Conservation (phyloP, 352 stramenopile species). For the Globisporangium echinulatum region DNA sequence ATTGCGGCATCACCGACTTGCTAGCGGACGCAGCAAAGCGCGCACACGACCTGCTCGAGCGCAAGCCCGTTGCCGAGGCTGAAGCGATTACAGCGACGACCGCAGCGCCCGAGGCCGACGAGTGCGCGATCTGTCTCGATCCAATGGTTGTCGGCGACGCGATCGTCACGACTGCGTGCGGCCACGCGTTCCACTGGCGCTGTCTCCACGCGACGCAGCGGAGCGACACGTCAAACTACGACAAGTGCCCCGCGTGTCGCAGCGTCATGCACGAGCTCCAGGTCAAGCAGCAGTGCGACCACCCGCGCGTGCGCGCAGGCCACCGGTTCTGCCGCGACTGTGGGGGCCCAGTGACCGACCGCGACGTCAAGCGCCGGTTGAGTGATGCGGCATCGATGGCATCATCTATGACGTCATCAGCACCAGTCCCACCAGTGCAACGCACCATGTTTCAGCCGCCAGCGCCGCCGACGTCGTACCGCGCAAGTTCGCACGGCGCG, state of each 20-base stretch:
- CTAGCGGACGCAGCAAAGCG: constrained; percentile 58
- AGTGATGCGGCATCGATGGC: constrained; percentile 18
- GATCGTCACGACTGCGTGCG: constrained; percentile 79
- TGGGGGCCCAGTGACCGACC: constrained; percentile 42
- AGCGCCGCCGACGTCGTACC: constrained; percentile 50
- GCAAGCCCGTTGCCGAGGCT: not conserved
- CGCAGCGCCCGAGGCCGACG: constrained; percentile 58
- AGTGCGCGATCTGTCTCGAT: constrained; percentile 83
- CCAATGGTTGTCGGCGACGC: constrained; percentile 73
- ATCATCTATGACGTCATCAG: not conserved
- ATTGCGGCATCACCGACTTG: constrained; percentile 18
- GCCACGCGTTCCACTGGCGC: constrained; percentile 82
- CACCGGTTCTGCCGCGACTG: constrained; percentile 82
- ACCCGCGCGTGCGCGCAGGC: constrained; percentile 69
- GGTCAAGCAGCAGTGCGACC: constrained; percentile 79
- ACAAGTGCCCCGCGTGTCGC: constrained; percentile 80
- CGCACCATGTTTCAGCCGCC: not conserved
- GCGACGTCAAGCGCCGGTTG: constrained; percentile 56
- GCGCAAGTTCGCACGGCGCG: constrained; percentile 73
- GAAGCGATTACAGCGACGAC: constrained; percentile 20
- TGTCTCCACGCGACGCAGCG: constrained; percentile 81
- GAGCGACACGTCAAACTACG: constrained; percentile 74
- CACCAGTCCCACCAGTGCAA: not conserved
- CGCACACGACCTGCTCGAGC: constrained; percentile 32
- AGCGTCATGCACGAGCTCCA: constrained; percentile 74